Evolutionary conservation across 2,329 filamentous ascomycete genomes (phyloP), one percentile per base, ranked within the genome.

Genomic region (Neopestalotiopsis sp.): DNA sequence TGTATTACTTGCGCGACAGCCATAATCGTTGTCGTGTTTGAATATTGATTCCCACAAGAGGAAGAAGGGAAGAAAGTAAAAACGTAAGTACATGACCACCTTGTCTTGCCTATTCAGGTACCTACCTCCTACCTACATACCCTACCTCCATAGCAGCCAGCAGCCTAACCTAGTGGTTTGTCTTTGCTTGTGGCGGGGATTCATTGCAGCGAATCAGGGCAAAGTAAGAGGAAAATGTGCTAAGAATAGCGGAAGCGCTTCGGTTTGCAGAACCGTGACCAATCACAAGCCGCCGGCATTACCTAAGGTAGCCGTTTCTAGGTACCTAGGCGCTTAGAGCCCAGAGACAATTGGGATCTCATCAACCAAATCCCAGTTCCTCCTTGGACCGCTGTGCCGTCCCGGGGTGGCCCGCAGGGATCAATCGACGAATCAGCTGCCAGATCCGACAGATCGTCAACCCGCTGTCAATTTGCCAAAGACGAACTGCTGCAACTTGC

Each of bases 231-330:
- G 24, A 20, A 59, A 32, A 40, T 42, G 45, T 67, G 65, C 68
- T 70, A 70, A 70, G 65, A 70, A 70, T 70, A 70, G 68, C 59
- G 63, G 65, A 63, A 70, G 68, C 68, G 68, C 68, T 67, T 53
- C 40, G 14, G 53, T 40, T 63, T 34, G 28, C 28, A 49, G 56
- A 59, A 10, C 65, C 34, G 28, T 13, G 20, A 45, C 65, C 14
- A 67, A 67, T 67, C 65, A 67, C 17, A 24, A 14, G 34, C 34
- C 30, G 28, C 34, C 53, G 20, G 17, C n/a, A 30, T 42, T 34
- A 38, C 28, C 59, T 34, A 34, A 30, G 59, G 59, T 17, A 38
- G n/a, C 34, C 53, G 14, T 9, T 53, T 53, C 45, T 49, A 30
- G 56, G 65, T 67, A 66, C 57, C 30, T 24, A 28, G 53, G 67